These are phyloP conservation scores for Kentomonas sorsogonicus DNA, from an alignment of 208 protist species.

Conservation along the genomic window DNA sequence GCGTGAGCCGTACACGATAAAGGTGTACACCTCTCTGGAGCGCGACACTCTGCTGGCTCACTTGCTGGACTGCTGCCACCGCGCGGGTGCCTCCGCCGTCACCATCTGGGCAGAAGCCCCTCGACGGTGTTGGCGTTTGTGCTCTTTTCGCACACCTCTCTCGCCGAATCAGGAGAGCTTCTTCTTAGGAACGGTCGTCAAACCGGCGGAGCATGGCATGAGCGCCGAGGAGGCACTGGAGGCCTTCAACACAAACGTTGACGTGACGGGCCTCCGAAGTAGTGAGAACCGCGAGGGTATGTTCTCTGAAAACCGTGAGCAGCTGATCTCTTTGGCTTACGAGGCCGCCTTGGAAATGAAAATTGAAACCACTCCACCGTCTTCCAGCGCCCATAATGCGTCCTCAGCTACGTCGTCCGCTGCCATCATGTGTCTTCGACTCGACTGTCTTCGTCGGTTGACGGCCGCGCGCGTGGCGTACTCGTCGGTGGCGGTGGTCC, in stretches of 20 bases:
- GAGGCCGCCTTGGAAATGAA: constrained; percentile 55
- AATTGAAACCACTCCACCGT: constrained; percentile 41
- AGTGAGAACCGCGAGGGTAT: constrained; percentile 86
- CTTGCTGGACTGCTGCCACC: constrained; percentile 73
- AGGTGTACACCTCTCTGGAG: constrained; percentile 74
- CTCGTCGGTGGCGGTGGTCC: constrained; percentile 72
- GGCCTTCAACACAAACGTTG: constrained; percentile 90
- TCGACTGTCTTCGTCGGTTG: constrained; percentile 78
- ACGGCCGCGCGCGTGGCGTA: constrained; percentile 84
- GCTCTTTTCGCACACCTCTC: constrained; percentile 38
- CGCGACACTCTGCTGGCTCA: constrained; percentile 86
- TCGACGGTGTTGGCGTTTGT: constrained; percentile 63
- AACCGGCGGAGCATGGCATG: too few relatives aligned
- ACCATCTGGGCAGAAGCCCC: constrained; percentile 44
- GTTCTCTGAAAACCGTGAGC: constrained; percentile 90
- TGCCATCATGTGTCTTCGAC: too few relatives aligned
- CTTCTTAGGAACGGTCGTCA: constrained; percentile 66
- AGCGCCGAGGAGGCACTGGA: constrained; percentile 42
- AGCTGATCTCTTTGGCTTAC: constrained; percentile 74
- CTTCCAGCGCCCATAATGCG: constrained; percentile 22
- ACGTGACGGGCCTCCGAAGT: constrained; percentile 77
- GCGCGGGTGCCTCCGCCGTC: constrained; percentile 54
- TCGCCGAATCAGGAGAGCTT: constrained; percentile 82
- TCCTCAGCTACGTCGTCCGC: constrained; percentile 62
- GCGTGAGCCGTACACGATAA: constrained; percentile 48